Evolutionary conservation across 202 grass and related monocot genomes (phyloP).

Genomic region (Zizania palustris): DNA sequence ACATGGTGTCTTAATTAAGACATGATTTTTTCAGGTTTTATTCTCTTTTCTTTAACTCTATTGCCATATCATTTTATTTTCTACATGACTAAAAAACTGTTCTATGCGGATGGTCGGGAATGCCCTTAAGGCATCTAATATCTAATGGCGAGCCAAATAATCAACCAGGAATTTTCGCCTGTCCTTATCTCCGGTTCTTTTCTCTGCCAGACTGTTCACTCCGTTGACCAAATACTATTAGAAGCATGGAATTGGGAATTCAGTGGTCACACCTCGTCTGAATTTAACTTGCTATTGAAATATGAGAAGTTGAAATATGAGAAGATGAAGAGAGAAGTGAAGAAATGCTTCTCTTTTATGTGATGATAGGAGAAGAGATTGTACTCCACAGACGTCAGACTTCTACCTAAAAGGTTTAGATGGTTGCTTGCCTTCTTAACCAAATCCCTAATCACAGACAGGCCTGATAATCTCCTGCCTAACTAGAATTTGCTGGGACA

Average conservation of each 20-base stretch:
- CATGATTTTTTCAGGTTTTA: no score
- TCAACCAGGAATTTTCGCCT: neutral
- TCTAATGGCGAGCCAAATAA: neutral
- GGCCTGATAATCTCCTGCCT: neutral
- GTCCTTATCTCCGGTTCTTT: neutral
- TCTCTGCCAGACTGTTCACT: neutral
- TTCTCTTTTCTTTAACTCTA: no score
- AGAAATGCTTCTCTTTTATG: neutral
- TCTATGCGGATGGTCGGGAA: no score
- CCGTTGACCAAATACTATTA: neutral
- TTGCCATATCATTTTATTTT: no score
- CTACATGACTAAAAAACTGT: no score
- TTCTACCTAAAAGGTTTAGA: slow-evolving; percentile 1
- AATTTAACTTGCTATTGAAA: neutral
- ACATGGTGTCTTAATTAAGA: no score
- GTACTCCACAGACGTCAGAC: no score
- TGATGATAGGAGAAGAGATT: neutral
- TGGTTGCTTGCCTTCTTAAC: neutral
- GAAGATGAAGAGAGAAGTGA: neutral
- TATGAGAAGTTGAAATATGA: neutral
- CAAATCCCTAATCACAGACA: neutral
- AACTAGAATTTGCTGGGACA: neutral
- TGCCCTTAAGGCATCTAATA: no score
- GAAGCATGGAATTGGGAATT: neutral
- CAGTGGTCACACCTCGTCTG: neutral